Base-by-base conservation (phyloP, 164 flowering plant species). In the Vitis labrusca region DNA sequence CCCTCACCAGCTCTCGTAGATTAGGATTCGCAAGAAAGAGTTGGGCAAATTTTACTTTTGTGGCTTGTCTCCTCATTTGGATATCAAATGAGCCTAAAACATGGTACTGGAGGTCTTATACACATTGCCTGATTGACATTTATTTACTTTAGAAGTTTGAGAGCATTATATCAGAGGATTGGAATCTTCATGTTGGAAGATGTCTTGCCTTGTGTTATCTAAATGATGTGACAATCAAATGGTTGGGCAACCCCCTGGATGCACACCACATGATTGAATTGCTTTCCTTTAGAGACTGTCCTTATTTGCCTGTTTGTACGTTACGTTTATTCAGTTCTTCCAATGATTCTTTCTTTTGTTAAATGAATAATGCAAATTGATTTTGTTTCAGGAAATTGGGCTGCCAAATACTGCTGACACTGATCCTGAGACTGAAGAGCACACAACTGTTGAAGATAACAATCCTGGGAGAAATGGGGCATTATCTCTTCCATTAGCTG, bases 401-500 rank as follows among this genome's bases (percentile, higher is more conserved):
- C 50, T 60, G 65, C 74, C 73, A 50, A 74, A 75, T 70, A 74
- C 58, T 13, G 51, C 59, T 6, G 73, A 56, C 61, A 58, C 47
- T 48, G 71, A 44, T 72, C 63, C 82, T 71, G 89, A 81, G 55
- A 65, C 52, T 55, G 90, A 83, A 66, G 90, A 81, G 62, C 74
- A 50, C 58, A 37, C 54, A 13, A 29, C 13, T 30, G 58, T 47
- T 53, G 67, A 48, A 2, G 84, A 81, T 52, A 77, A 63, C 58
- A 66, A 78, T 78, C 69, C 89, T 71, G 88, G 81, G 69, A 80
- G 75, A 61, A 85, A 79, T 88, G 85, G 93, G 66, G 86, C 95
- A 10, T 79, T 94, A 5, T 82, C 97, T 37, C 74, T 92, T 69
- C 89, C 98, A 27, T 75, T 91, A 14, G 94, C 96, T 76, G 92